phyloP scores from a whole-genome alignment of 2,329 filamentous ascomycete species.

The Phialophora tarda region DNA sequence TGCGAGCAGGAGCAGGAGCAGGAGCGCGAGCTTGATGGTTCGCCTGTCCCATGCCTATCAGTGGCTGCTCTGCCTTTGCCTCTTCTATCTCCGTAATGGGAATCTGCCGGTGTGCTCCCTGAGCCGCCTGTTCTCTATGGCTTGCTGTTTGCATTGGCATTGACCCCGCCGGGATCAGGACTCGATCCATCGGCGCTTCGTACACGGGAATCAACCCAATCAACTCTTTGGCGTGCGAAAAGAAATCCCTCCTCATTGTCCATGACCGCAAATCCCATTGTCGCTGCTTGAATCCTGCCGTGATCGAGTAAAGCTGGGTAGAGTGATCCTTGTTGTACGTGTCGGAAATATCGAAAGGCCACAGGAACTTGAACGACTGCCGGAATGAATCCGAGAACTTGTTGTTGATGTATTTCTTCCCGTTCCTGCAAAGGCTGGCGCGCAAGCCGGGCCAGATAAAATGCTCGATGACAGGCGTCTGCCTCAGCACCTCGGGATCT shows the following conservation, averaged over 20 bases:
- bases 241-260: slow-evolving; percentile 29
- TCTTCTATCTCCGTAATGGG: slow-evolving; percentile 7
- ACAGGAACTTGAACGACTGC: slow-evolving; percentile 25
- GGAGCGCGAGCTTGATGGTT: not conserved
- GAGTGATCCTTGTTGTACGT: slow-evolving; percentile 15
- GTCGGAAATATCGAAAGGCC: slow-evolving; percentile 24
- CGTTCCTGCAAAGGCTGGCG: slow-evolving; percentile 33
- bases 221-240: slow-evolving; percentile 19
- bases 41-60: not conserved
- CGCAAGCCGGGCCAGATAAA: slow-evolving; percentile 44
- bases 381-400: slow-evolving; percentile 31
- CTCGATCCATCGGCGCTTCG: slow-evolving; percentile 17
- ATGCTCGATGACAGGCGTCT: slow-evolving; percentile 33
- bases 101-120: not conserved
- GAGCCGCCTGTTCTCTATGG: not conserved
- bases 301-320: slow-evolving; percentile 23
- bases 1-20: not conserved
- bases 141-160: slow-evolving; percentile 8
- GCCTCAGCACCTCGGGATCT: slow-evolving; percentile 13
- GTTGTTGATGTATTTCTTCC: slow-evolving; percentile 25
- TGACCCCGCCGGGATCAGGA: slow-evolving; percentile 9
- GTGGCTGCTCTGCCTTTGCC: slow-evolving; percentile 9
- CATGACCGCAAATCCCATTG: slow-evolving; percentile 25
- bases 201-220: slow-evolving; percentile 21
- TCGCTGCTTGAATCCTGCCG: slow-evolving; percentile 21